phyloP scores from a whole-genome alignment of 2,329 filamentous ascomycete species.

The Pestalotiopsis sp. region DNA sequence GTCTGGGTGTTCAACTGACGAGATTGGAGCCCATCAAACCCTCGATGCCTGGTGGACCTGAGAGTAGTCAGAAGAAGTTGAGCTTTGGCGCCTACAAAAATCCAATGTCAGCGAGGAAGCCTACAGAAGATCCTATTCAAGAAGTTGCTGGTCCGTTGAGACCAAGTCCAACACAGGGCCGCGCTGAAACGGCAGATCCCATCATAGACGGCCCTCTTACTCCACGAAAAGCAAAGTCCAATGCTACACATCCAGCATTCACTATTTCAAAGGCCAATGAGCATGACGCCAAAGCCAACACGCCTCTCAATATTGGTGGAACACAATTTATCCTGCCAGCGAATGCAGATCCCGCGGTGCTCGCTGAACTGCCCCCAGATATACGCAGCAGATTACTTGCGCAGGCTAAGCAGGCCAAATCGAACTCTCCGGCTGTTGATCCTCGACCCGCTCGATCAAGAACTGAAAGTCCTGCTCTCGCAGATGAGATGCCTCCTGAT shows the following conservation, averaged over 20 bases:
- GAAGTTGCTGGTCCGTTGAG: conserved; percentile 42
- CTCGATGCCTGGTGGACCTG: conserved; percentile 49
- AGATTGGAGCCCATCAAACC: conserved; percentile 81
- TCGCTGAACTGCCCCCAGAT: conserved; percentile 82
- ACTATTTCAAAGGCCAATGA: conserved; percentile 53
- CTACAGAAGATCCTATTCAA: conserved; percentile 48
- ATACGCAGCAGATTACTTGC: conserved; percentile 77
- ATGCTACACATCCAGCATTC: conserved; percentile 53
- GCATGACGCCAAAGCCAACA: conserved; percentile 59
- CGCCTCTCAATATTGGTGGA: conserved; percentile 76
- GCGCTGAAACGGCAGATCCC: conserved; percentile 46
- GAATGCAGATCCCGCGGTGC: conserved; percentile 78
- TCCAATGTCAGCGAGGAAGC: conserved; percentile 41
- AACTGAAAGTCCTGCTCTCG: conserved; percentile 39
- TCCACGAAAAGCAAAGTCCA: conserved; percentile 51
- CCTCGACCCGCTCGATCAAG: conserved; percentile 38
- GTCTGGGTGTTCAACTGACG: conserved; percentile 90
- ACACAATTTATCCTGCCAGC: conserved; percentile 92
- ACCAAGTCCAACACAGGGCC: conserved; percentile 30
- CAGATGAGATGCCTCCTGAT: conserved; percentile 65
- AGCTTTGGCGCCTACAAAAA: conserved; percentile 65
- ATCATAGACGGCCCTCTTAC: conserved; percentile 59
- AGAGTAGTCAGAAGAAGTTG: conserved; percentile 80
- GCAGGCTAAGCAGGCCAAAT: conserved; percentile 43
- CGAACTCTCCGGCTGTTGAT: conserved; percentile 28